phyloP scores from a whole-genome alignment of 306 rosid genomes.

The Vigna hirtella region DNA sequence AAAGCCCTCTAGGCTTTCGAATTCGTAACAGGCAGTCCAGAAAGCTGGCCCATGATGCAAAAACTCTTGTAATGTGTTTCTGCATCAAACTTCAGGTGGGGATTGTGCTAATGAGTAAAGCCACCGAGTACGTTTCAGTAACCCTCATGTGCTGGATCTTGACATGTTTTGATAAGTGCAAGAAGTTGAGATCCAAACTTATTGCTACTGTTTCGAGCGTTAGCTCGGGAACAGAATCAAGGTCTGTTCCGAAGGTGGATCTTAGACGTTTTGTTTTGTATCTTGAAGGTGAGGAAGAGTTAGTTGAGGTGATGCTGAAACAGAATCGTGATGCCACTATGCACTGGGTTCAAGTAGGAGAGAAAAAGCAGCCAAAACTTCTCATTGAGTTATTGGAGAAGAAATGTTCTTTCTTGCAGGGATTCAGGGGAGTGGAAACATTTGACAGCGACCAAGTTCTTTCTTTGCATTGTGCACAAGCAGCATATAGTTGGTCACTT shows the following conservation, averaged over 20 bases:
- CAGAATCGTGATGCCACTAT: constrained; percentile 67
- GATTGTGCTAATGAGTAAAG: constrained; percentile 68
- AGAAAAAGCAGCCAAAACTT: constrained; percentile 61
- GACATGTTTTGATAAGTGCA: constrained; percentile 45
- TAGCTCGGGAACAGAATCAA: constrained; percentile 46
- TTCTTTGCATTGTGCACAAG: constrained; percentile 58
- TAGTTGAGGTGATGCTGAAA: constrained; percentile 67
- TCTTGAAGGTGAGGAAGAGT: constrained; percentile 87
- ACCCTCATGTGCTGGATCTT: constrained; percentile 47
- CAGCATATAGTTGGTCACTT: constrained; percentile 81
- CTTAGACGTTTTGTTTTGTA: constrained; percentile 73
- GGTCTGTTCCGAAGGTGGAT: constrained; percentile 46
- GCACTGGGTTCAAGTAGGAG: constrained; percentile 71
- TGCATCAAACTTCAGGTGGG: constrained; percentile 67
- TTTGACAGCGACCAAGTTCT: constrained; percentile 66
- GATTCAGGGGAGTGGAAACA: constrained; percentile 64
- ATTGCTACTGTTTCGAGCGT: constrained; percentile 28
- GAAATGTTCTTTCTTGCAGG: constrained; percentile 57
- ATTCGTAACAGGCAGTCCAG: constrained; percentile 52
- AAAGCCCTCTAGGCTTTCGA: constrained; percentile 57
- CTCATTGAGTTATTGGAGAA: constrained; percentile 65
- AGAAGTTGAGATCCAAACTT: constrained; percentile 43
- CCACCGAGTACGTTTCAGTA: constrained; percentile 60
- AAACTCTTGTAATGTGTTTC: constrained; percentile 45
- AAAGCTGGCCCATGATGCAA: constrained; percentile 64